Evolutionary conservation across 345 rosid genomes (phyloP).

Genomic region (Eucalyptus camaldulensis): DNA sequence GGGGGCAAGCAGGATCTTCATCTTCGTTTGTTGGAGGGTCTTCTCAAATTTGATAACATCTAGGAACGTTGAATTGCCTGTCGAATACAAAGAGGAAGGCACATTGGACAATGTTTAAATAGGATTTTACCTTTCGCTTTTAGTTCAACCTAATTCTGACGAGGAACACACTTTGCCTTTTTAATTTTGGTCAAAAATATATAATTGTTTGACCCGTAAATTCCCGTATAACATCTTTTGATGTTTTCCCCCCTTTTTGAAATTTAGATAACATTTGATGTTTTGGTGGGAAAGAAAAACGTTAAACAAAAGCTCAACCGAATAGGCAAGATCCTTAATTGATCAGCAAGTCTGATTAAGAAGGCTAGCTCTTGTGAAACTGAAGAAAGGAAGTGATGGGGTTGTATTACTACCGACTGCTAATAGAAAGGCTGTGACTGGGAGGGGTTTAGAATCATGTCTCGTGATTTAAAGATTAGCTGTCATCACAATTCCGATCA

Average conservation of each 20-base stretch:
- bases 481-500: not conserved
- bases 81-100: not conserved
- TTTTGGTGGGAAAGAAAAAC: not conserved
- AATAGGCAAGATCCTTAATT: not conserved
- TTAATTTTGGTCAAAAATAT: not conserved
- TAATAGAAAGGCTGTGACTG: fast-evolving
- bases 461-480: not conserved
- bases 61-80: not conserved
- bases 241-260: not conserved
- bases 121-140: not conserved
- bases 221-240: not conserved
- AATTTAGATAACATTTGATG: not conserved
- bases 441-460: not conserved
- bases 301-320: not conserved
- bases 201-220: not conserved
- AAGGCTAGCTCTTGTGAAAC: not conserved
- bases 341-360: not conserved
- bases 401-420: too few relatives aligned
- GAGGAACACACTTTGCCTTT: not conserved
- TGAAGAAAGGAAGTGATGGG: not conserved
- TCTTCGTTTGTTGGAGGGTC: not conserved
- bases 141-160: not conserved
- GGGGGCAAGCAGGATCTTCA: not conserved
- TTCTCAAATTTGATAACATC: not conserved
- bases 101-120: not conserved